These are phyloP conservation scores for Tricholoma terreum DNA, from an alignment of 768 basidiomycete species.

Conservation along the genomic window DNA sequence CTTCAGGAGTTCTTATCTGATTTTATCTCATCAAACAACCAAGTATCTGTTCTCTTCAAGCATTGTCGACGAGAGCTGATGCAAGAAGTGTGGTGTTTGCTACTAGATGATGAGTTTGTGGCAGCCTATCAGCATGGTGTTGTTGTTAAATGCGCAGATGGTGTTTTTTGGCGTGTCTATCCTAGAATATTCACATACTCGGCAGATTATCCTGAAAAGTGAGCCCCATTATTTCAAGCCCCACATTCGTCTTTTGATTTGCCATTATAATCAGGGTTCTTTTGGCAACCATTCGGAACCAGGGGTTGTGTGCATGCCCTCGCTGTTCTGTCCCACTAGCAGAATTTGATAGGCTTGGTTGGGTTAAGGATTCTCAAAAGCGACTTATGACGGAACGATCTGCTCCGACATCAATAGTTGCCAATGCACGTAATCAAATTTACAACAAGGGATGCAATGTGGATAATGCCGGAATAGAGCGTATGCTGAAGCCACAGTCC, in stretches of 20 bases:
- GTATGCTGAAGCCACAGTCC: conserved; percentile 15
- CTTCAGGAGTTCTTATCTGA: conserved; percentile 20
- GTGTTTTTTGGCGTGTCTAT: conserved; percentile 22
- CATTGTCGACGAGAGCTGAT: conserved; percentile 28
- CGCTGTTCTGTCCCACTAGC: conserved; percentile 20
- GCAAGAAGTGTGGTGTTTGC: conserved; percentile 21
- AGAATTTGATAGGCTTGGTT: conserved; percentile 24
- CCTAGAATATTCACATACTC: conserved; percentile 28
- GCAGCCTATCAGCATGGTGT: conserved; percentile 27
- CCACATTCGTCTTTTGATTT: too few relatives aligned
- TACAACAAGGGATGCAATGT: neutral
- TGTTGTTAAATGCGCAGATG: conserved; percentile 27
- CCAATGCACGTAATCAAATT: neutral
- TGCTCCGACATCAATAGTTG: neutral
- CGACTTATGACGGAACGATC: neutral
- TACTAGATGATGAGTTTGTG: conserved; percentile 27
- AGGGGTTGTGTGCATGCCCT: conserved; percentile 27
- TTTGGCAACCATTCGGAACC: conserved; percentile 21
- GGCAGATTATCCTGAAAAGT: conserved; percentile 36
- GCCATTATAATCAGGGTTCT: conserved; percentile 10
- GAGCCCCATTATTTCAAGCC: conserved; percentile 2
- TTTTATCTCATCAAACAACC: conserved; percentile 9
- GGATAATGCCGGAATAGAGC: neutral
- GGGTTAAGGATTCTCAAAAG: neutral
- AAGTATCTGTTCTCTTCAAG: conserved; percentile 9